phyloP scores from a whole-genome alignment of 2,329 filamentous ascomycete genomes.

The Microdochium nivale region DNA sequence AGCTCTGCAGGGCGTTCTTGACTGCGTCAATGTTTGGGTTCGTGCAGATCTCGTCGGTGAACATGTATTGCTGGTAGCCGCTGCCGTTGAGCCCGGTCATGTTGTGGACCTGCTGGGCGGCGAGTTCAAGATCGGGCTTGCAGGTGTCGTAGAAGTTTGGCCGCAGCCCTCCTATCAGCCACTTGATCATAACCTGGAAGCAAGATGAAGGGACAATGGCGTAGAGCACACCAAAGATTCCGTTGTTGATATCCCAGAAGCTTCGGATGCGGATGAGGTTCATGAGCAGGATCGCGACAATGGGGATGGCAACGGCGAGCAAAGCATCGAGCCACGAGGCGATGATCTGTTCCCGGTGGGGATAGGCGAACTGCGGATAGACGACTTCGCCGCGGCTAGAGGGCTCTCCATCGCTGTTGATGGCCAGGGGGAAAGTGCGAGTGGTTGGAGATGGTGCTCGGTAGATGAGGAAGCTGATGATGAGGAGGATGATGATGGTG shows the following conservation, averaged over 20 bases:
- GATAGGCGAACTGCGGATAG: constrained; percentile 56
- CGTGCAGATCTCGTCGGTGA: constrained; percentile 54
- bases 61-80: constrained; percentile 55
- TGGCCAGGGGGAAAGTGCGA: constrained; percentile 54
- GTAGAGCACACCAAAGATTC: constrained; percentile 52
- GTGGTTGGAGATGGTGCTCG: constrained; percentile 43
- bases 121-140: constrained; percentile 42
- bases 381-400: constrained; percentile 49
- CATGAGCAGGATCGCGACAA: constrained; percentile 40
- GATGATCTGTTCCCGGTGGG: constrained; percentile 52
- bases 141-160: constrained; percentile 59
- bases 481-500: constrained; percentile 1
- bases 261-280: constrained; percentile 49
- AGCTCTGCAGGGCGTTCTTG: constrained; percentile 53
- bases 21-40: constrained; percentile 41
- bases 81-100: constrained; percentile 28
- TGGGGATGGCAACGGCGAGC: constrained; percentile 47
- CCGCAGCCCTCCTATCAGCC: constrained; percentile 54
- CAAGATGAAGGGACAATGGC: constrained; percentile 48
- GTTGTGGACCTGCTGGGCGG: constrained; percentile 21
- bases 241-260: constrained; percentile 54
- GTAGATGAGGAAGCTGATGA: constrained; percentile 25
- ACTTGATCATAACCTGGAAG: constrained; percentile 61
- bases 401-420: constrained; percentile 46
- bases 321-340: constrained; percentile 50